These are phyloP conservation scores for Claviceps maximensis DNA, from an alignment of 2,329 filamentous ascomycete species.

Conservation along the genomic window DNA sequence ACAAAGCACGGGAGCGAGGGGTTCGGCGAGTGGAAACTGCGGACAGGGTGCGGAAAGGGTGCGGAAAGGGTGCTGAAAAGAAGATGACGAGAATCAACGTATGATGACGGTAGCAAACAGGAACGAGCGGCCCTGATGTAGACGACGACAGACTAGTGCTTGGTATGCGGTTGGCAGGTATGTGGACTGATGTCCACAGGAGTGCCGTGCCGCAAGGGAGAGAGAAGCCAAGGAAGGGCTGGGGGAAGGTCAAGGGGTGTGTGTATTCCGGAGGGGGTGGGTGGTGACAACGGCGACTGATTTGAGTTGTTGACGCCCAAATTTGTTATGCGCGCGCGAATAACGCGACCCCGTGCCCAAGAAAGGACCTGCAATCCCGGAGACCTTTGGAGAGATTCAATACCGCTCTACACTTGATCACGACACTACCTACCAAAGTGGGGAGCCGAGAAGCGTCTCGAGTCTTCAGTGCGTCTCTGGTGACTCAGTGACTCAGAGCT, in stretches of 20 bases:
- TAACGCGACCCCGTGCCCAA: not conserved
- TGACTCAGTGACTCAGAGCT: not conserved
- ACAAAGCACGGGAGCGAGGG: slow-evolving; percentile 3
- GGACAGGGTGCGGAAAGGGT: not conserved
- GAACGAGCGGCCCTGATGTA: not conserved
- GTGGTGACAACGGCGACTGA: not conserved
- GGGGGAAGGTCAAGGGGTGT: not conserved
- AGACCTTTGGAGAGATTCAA: too few species aligned
- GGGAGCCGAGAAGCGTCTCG: not conserved
- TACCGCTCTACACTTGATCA: not conserved
- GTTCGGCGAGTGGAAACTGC: slow-evolving; percentile 1
- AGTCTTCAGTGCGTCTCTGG: not conserved
- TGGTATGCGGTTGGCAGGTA: not conserved
- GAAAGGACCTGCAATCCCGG: not conserved
- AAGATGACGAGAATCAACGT: not conserved
- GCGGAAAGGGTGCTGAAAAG: not conserved
- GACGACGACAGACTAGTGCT: not conserved
- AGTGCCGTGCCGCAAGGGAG: not conserved
- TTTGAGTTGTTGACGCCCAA: slow-evolving; percentile 15
- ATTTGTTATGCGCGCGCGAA: not conserved
- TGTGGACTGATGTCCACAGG: not conserved
- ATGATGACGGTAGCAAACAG: not conserved
- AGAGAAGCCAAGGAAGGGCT: not conserved
- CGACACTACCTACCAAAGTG: not conserved
- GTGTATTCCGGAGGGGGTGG: not conserved